Evolutionary conservation across 2,329 filamentous ascomycete genomes (phyloP).

Genomic region (Venturia nashicola): DNA sequence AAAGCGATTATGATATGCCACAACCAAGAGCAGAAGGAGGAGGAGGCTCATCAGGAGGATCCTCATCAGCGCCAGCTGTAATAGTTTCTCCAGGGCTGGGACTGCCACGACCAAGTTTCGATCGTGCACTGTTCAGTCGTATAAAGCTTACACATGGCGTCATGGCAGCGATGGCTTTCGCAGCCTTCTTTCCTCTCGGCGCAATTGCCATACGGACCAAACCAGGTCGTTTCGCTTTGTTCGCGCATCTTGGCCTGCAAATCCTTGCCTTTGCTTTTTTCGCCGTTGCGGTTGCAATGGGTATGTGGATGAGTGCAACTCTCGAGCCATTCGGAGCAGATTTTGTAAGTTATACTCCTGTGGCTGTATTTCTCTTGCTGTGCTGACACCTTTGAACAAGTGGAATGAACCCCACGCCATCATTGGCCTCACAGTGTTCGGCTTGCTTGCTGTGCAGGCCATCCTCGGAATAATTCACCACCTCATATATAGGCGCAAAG

Average conservation of each 20-base stretch:
- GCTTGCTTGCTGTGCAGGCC: slow-evolving; percentile 41
- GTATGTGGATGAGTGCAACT: slow-evolving; percentile 34
- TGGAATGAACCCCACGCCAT: slow-evolving; percentile 35
- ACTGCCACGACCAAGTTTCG: background rate
- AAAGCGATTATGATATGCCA: background rate
- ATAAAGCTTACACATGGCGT: slow-evolving; percentile 25
- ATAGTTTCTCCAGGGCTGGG: background rate
- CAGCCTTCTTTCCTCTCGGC: slow-evolving; percentile 32
- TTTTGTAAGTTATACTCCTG: background rate
- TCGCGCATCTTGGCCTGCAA: slow-evolving; percentile 36
- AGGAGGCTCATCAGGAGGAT: background rate
- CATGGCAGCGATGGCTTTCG: slow-evolving; percentile 31
- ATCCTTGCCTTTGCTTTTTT: slow-evolving; percentile 34
- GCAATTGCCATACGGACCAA: slow-evolving; percentile 30
- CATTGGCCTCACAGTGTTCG: slow-evolving; percentile 40
- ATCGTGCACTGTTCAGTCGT: background rate
- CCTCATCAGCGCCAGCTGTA: background rate
- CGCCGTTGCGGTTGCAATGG: slow-evolving; percentile 37
- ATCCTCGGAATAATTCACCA: slow-evolving; percentile 41
- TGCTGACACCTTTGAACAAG: slow-evolving; percentile 11
- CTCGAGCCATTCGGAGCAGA: slow-evolving; percentile 14
- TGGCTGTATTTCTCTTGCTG: background rate
- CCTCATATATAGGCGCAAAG: slow-evolving; percentile 33
- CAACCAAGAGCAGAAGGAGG: too few species aligned
- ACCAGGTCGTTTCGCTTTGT: slow-evolving; percentile 28